Base-by-base conservation (phyloP, 352 stramenopile genomes). In the Pythium dissimile region DNA sequence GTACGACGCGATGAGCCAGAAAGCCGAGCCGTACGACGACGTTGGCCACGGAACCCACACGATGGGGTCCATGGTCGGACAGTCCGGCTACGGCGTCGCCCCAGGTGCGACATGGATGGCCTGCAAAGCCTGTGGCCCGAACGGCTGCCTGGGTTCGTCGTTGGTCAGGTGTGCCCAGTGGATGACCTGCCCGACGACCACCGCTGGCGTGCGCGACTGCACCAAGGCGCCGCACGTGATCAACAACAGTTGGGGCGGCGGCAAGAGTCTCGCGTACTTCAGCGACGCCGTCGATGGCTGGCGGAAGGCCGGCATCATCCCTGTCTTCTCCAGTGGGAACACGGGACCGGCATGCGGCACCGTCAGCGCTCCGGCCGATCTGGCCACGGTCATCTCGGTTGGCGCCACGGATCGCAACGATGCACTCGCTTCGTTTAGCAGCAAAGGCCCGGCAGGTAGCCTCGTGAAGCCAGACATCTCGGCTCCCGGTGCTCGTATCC, bases 221-320 rank as follows among this genome's bases (percentile, higher is more conserved):
- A 62, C 55, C 18, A 74, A 76, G 56, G 70, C 62, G 11, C 58
- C 70, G 5, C 64, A 75, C 24, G 54, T 79, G 18, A 61, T 79
- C 45, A 75, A 69, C 59, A 76, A 74, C 51, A 63, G 41, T 27
- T 79, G 67, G 70, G 70, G 67, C 18, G 63, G 67, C 9, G 63
- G 51, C 27, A 35, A 37, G 31, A 47, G 37, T 9, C 27, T 56
- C 21, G 18, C 37, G 4, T 65, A 59, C 44, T 72, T 64, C 39
- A 42, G 71, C 28, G 46, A 62, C 7, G 56, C 44, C 18, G 53
- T 79, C 34, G 49, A 59, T 2, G 67, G 61, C 6, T 73, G 66
- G 64, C 45, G 54, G 41, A 58, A 67, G 46, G 67, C 64, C 9
- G 64, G 59, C 23, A 79, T 79, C 55, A 66, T 69, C 13, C 67